phyloP scores from a whole-genome alignment of 192 early-diverging fungal genomes.

The Gonapodya prolifera region DNA sequence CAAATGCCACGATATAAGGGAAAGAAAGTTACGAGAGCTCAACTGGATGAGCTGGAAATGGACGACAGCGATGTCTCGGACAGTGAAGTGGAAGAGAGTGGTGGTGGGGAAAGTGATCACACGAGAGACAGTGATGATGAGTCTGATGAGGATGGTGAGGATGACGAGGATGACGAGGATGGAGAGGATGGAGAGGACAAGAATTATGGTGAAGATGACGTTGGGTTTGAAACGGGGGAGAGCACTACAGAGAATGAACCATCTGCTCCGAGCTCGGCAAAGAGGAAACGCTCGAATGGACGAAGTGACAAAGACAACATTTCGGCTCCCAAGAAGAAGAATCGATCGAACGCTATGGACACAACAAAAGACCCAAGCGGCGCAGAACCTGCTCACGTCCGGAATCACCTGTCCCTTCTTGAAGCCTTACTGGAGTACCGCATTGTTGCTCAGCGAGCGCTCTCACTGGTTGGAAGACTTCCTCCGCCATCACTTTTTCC shows the following conservation, averaged over 20 bases:
- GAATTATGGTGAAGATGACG: neutral
- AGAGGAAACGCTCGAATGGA: no score
- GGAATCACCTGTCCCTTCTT: neutral
- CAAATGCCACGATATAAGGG: neutral
- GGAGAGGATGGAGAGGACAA: neutral
- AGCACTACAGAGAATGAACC: no score
- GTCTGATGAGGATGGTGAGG: neutral
- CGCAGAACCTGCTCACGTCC: neutral
- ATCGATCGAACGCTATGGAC: no score
- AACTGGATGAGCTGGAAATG: neutral
- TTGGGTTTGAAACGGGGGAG: no score
- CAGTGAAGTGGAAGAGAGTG: neutral
- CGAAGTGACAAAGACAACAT: no score
- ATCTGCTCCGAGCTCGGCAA: no score
- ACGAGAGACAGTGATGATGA: neutral
- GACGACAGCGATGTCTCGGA: neutral
- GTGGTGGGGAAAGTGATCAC: neutral
- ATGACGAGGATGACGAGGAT: neutral
- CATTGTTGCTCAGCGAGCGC: neutral
- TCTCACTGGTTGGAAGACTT: neutral
- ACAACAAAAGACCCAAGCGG: neutral
- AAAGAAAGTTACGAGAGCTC: neutral
- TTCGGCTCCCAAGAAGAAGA: no score
- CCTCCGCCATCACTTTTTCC: neutral
- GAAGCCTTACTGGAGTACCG: neutral